Evolutionary conservation across 2,329 filamentous ascomycete genomes (phyloP).

Genomic region (Neopestalotiopsis sp.): DNA sequence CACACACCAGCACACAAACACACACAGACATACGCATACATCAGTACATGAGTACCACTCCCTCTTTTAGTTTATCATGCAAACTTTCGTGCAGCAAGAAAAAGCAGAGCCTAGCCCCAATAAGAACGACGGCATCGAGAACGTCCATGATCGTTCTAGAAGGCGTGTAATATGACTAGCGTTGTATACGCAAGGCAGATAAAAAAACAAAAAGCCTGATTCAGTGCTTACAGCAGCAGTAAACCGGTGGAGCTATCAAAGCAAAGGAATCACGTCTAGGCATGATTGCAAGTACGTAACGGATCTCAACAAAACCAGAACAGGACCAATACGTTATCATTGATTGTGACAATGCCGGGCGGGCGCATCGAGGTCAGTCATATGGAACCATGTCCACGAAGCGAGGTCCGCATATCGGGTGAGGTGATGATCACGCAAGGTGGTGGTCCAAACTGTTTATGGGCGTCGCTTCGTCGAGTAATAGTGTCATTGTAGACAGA

Average conservation of each 20-base stretch:
- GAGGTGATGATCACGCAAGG: not conserved
- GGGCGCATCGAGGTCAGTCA: too few species aligned
- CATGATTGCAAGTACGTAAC: too few species aligned
- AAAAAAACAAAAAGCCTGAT: not conserved
- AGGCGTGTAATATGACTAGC: not conserved
- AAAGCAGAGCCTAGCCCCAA: not conserved
- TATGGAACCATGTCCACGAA: too few species aligned
- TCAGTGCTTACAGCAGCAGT: not conserved
- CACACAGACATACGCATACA: not conserved
- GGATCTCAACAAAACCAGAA: too few species aligned
- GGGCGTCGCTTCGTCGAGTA: too few species aligned
- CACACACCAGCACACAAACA: not conserved
- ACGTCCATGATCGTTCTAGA: slow-evolving; percentile 16
- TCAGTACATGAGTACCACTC: too few species aligned
- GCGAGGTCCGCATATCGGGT: too few species aligned
- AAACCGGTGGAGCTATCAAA: too few species aligned
- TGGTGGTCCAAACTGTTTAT: not conserved
- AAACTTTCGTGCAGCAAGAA: not conserved
- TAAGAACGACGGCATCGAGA: not conserved
- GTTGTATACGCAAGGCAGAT: not conserved
- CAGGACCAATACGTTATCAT: too few species aligned
- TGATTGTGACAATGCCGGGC: too few species aligned
- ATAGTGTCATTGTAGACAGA: too few species aligned
- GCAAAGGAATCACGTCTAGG: too few species aligned
- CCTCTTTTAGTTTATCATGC: not conserved